phyloP scores from a whole-genome alignment of 2,329 filamentous ascomycete genomes.

The Torrubiella hemipterigena region DNA sequence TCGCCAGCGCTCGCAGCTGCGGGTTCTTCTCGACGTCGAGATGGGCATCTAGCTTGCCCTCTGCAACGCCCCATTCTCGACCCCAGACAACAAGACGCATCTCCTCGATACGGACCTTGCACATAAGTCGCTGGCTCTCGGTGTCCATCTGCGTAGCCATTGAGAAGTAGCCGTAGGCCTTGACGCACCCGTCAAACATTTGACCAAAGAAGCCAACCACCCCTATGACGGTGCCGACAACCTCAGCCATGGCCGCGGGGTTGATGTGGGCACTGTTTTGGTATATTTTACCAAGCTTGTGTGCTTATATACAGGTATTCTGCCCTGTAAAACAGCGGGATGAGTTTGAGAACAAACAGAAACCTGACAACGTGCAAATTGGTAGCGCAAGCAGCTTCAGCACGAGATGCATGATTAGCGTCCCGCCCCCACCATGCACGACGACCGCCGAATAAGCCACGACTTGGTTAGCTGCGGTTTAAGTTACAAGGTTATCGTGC shows the following conservation, averaged over 20 bases:
- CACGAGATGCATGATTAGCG: too few species aligned
- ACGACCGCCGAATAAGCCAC: too few species aligned
- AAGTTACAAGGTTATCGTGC: too few species aligned
- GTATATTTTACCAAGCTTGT: too few species aligned
- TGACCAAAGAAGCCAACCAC: slow-evolving; percentile 32
- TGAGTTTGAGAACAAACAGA: too few species aligned
- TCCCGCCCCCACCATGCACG: too few species aligned
- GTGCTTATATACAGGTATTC: too few species aligned
- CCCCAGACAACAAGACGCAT: slow-evolving; percentile 35
- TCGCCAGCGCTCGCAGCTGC: slow-evolving; percentile 24
- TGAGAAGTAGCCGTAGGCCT: slow-evolving; percentile 32
- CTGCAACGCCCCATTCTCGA: slow-evolving; percentile 33
- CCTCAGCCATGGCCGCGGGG: slow-evolving; percentile 24
- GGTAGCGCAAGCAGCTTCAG: too few species aligned
- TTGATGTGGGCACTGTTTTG: too few species aligned
- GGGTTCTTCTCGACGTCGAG: slow-evolving; percentile 23
- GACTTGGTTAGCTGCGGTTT: too few species aligned
- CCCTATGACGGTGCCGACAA: slow-evolving; percentile 28
- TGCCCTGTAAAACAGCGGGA: too few species aligned
- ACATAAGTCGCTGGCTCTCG: slow-evolving; percentile 29
- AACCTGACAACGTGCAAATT: too few species aligned
- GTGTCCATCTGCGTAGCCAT: slow-evolving; percentile 27
- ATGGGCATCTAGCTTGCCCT: slow-evolving; percentile 30
- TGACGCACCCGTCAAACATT: slow-evolving; percentile 33
- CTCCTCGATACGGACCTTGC: slow-evolving; percentile 37